These are phyloP conservation scores for Nigrospora sphaerica DNA, from an alignment of 2,329 filamentous ascomycete genomes.

Conservation along the genomic window DNA sequence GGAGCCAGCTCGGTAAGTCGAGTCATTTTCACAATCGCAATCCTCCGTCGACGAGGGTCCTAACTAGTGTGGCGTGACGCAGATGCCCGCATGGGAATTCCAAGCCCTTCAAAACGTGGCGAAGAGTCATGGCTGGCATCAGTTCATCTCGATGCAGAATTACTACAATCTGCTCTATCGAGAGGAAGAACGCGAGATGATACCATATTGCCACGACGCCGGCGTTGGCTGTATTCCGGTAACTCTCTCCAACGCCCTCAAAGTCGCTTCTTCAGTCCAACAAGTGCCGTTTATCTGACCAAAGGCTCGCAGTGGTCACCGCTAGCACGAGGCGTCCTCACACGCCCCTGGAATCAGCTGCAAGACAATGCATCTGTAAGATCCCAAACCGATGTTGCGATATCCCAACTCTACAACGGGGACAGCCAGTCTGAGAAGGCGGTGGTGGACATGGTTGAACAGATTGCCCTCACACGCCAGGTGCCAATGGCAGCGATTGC, in stretches of 20 bases:
- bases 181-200: constrained; percentile 47
- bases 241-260: constrained; percentile 8
- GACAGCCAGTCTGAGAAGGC: not conserved
- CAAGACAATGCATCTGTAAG: not conserved
- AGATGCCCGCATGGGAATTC: constrained; percentile 41
- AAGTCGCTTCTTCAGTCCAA: constrained; percentile 11
- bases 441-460: constrained; percentile 43
- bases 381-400: not conserved
- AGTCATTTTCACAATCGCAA: too few relatives aligned
- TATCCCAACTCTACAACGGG: not conserved
- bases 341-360: not conserved
- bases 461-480: constrained; percentile 36
- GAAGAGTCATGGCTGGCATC: constrained; percentile 45
- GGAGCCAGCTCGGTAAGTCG: constrained; percentile 20
- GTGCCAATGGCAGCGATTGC: constrained; percentile 52
- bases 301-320: not conserved
- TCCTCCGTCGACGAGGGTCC: too few relatives aligned
- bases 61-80: too few relatives aligned
- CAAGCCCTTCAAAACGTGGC: constrained; percentile 42
- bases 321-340: not conserved
- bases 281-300: not conserved
- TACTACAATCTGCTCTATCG: constrained; percentile 47
- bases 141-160: constrained; percentile 53
- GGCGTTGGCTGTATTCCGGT: constrained; percentile 32
- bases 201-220: constrained; percentile 32